Percentiles rank a stretch among this genome's conserved stretches.
Evolutionary conservation across 2,329 filamentous ascomycete genomes (phyloP).

Genomic region (Hymenoscyphus linearis): DNA sequence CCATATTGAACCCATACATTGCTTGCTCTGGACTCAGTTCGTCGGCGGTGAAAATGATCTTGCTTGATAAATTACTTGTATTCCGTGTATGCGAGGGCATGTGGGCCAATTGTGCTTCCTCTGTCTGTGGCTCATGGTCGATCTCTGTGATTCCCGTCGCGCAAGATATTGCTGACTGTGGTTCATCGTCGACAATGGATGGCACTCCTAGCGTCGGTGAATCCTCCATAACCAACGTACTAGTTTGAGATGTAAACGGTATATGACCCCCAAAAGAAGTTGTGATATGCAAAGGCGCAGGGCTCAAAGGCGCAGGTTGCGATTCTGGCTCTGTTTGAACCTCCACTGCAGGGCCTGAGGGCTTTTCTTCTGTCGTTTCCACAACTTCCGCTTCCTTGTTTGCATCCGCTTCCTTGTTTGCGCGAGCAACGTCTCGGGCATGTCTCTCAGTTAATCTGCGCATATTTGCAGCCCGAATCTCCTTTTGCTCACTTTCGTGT

Average conservation of each 20-base stretch:
- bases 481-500: constrained; percentile 60
- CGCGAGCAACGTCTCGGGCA: constrained; percentile 22
- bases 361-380: constrained; percentile 4
- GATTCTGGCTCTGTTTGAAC: constrained; percentile 7
- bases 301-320: constrained; percentile 14
- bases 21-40: constrained; percentile 24
- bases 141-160: constrained; percentile 63
- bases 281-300: constrained; percentile 22
- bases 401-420: constrained; percentile 26
- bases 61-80: constrained; percentile 21
- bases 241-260: constrained; percentile 1
- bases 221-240: constrained; percentile 36
- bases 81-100: constrained; percentile 14
- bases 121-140: constrained; percentile 65
- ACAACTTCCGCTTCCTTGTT: constrained; percentile 28
- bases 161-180: constrained; percentile 53
- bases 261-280: constrained; percentile 22
- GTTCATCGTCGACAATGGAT: constrained; percentile 47
- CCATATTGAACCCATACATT: constrained; percentile 20
- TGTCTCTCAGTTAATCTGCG: constrained; percentile 27
- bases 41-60: constrained; percentile 17
- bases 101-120: constrained; percentile 34
- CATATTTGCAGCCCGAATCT: constrained; percentile 39
- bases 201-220: constrained; percentile 65
- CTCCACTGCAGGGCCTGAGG: background rate